Conservation (phyloP, 2,329 filamentous ascomycete species). For the Biscogniauxia mediterranea region DNA sequence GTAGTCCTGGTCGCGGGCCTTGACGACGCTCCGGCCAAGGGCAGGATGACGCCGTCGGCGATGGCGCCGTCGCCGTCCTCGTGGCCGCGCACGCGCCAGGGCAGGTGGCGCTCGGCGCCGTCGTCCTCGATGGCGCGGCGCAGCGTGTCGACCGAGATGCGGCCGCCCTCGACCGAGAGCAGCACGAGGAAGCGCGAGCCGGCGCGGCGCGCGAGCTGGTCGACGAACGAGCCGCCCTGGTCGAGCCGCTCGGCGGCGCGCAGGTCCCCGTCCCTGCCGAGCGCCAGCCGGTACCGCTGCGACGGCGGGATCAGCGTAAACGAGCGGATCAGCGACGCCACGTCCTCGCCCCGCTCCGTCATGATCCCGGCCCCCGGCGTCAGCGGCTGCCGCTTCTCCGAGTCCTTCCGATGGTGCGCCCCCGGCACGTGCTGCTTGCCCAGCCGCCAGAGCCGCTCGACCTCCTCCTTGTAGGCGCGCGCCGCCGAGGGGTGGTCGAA, state of each 20-base stretch:
- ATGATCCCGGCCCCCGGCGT: constrained; percentile 22
- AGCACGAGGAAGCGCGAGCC: constrained; percentile 34
- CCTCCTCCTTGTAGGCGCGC: constrained; percentile 57
- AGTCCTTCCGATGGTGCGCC: constrained; percentile 17
- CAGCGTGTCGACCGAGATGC: constrained; percentile 35
- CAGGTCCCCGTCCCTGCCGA: constrained; percentile 3
- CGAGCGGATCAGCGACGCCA: constrained; percentile 17
- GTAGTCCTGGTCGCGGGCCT: constrained; percentile 5
- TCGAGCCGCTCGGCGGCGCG: constrained; percentile 16
- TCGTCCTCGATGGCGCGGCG: constrained; percentile 41
- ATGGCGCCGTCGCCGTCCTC: constrained; percentile 14
- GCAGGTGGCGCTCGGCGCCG: constrained; percentile 39
- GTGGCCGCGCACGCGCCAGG: constrained; percentile 36
- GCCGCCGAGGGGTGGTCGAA: constrained; percentile 63
- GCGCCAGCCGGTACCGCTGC: constrained; percentile 21
- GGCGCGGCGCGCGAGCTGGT: constrained; percentile 19
- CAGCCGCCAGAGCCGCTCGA: constrained; percentile 49
- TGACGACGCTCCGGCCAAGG: constrained; percentile 29
- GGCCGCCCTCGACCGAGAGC: constrained; percentile 36
- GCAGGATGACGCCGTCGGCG: constrained; percentile 24
- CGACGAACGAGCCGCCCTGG: constrained; percentile 23
- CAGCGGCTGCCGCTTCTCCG: constrained; percentile 13
- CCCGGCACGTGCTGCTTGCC: constrained; percentile 40
- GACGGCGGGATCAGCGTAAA: constrained; percentile 36
- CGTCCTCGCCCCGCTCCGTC: constrained; percentile 14